Conservation (phyloP, 2,329 filamentous ascomycete species). For the Colletotrichum kahawae region DNA sequence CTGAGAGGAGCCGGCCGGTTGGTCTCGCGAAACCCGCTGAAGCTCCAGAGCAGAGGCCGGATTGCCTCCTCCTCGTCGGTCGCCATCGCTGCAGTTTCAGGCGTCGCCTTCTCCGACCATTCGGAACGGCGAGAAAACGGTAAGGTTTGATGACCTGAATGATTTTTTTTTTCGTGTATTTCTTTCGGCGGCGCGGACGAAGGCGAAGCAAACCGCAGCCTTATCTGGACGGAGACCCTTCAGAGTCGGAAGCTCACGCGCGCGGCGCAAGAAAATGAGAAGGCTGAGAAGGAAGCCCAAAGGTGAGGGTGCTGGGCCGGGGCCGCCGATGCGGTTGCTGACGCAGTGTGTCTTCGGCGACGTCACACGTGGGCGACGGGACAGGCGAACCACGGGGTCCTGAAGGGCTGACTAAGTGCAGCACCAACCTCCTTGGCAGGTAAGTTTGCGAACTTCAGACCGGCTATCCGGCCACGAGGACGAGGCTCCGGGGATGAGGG, state of each 20-base stretch:
- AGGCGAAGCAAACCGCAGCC: neutral
- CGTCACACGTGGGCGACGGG: conserved; percentile 13
- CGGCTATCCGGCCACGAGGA: neutral
- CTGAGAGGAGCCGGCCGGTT: conserved; percentile 12
- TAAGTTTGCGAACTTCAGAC: neutral
- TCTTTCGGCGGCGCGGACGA: neutral
- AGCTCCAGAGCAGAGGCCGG: conserved; percentile 14
- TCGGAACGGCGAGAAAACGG: neutral
- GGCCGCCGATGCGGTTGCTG: conserved; percentile 15
- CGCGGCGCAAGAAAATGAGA: neutral
- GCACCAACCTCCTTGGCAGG: neutral
- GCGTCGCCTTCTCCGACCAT: neutral
- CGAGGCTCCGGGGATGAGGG: neutral
- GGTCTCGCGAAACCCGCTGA: conserved; percentile 19
- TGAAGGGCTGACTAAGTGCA: conserved; percentile 10
- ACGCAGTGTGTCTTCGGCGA: conserved; percentile 17
- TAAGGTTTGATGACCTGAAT: neutral
- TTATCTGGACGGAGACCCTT: neutral
- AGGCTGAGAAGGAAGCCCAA: neutral
- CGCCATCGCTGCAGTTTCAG: neutral
- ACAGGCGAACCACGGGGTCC: neutral
- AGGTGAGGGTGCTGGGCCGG: neutral
- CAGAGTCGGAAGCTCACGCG: neutral
- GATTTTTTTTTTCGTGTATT: neutral
- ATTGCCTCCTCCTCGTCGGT: conserved; percentile 14